Base-by-base conservation (phyloP, 805 yeast species). In the Yarrowia hollandica region DNA sequence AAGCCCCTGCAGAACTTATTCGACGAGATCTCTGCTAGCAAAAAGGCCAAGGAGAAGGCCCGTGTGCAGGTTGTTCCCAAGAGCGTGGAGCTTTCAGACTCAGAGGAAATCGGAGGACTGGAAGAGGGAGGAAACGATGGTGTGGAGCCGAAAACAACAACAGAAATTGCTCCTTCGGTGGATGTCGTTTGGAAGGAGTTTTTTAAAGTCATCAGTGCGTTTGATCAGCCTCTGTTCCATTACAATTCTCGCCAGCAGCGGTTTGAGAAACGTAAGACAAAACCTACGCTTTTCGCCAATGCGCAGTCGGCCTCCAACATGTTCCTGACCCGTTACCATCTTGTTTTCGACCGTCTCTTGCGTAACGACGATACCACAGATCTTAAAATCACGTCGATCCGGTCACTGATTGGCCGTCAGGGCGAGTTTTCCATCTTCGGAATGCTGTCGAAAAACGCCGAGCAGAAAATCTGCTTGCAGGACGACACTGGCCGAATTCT, bases 361-460 rank as follows among this genome's bases (percentile, higher is more conserved):
- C 77, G 98, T 62, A 87, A 88, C 69, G 95, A 88, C 54, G 34
- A 25, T n/a, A 18, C 25, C 15, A 19, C 58, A 10, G 44, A 59
- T 37, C 62, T 65, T 22, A 60, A 79, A 3, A 75, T 92, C 42
- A 88, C 96, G 0, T 76, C 82, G 35, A 83, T 94, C 58, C 91
- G 91, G 66, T 91, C 91, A 69, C 74, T 94, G 61, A 70, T 94
- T 25, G 99, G 99, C 26, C 75, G 96, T 59, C 87, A 86, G 65
- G 92, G 92, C 4, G 77, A 82, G 60, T 94, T 94, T 68, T 74
- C 87, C 7, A 68, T 94, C 2, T 82, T 91, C 66, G 99, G 99
- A 0, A 74, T 90, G 60, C 71, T 94, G 10, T 77, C 84, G 2
- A 77, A 77, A 60, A 83, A 83, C 58, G 75, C 81, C 10, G 81